Conservation (phyloP, 2,329 filamentous ascomycete genomes). For the Exophiala calicioides region DNA sequence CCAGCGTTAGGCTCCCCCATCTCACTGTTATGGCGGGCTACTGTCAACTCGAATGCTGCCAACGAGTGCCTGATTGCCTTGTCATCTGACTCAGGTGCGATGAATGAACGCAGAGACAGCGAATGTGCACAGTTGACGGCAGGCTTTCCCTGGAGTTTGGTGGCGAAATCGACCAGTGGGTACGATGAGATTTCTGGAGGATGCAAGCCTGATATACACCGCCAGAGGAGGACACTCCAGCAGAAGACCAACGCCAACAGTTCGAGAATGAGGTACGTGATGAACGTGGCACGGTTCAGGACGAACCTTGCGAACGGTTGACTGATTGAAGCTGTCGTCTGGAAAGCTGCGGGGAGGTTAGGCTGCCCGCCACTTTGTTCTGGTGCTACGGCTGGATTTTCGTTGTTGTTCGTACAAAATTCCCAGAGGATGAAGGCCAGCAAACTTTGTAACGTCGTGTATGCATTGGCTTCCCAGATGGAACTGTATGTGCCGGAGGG, state of each 20-base stretch:
- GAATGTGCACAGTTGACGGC: too few species aligned
- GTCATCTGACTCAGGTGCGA: too few species aligned
- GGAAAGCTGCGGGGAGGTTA: not conserved
- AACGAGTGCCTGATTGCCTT: too few species aligned
- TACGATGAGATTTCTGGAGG: not conserved
- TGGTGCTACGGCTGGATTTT: not conserved
- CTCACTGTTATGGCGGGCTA: too few species aligned
- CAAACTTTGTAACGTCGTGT: not conserved
- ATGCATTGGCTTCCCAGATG: not conserved
- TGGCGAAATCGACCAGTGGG: conserved; percentile 4
- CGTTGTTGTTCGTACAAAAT: conserved; percentile 1
- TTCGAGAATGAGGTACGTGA: conserved; percentile 1
- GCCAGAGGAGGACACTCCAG: conserved; percentile 3
- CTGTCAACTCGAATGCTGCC: too few species aligned
- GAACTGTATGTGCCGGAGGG: not conserved
- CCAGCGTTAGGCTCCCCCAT: too few species aligned
- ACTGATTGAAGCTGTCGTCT: conserved; percentile 2
- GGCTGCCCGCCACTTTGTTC: too few species aligned
- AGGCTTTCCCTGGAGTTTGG: too few species aligned
- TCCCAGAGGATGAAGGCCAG: not conserved
- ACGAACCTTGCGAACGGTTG: not conserved
- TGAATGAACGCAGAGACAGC: too few species aligned
- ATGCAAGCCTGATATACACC: not conserved
- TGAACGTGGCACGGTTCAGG: not conserved
- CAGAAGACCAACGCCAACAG: not conserved